Evolutionary conservation across 2,329 filamentous ascomycete species (phyloP).

Genomic region (Aspergillus luchuensis): DNA sequence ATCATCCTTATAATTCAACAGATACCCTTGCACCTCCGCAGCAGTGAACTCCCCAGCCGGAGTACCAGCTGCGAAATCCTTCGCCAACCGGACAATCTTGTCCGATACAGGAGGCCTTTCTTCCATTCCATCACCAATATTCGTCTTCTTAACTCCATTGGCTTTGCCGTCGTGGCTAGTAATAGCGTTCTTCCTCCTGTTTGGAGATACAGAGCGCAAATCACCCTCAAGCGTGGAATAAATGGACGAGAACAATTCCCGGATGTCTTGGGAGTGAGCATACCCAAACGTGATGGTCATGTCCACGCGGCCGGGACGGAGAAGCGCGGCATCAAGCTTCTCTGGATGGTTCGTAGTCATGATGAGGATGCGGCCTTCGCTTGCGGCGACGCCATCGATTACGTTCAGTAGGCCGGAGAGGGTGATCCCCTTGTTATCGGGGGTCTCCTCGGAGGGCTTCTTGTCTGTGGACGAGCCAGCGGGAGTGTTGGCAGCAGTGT

Average conservation of each 20-base stretch:
- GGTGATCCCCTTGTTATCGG: slow-evolving; percentile 53
- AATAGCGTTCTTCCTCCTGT: not conserved
- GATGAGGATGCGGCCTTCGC: slow-evolving; percentile 70
- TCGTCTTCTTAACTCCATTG: not conserved
- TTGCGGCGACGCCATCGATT: slow-evolving; percentile 69
- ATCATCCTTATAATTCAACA: slow-evolving; percentile 39
- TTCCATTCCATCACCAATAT: not conserved
- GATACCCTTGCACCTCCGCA: slow-evolving; percentile 46
- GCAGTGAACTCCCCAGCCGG: slow-evolving; percentile 41
- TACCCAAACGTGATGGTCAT: slow-evolving; percentile 61
- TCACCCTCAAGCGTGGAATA: slow-evolving; percentile 38
- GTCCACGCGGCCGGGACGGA: slow-evolving; percentile 69
- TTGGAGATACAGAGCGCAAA: slow-evolving; percentile 12
- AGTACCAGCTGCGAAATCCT: slow-evolving; percentile 35
- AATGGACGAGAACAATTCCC: slow-evolving; percentile 45
- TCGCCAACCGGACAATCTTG: slow-evolving; percentile 29
- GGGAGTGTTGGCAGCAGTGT: not conserved
- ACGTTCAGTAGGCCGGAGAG: slow-evolving; percentile 70
- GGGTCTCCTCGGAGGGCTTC: slow-evolving; percentile 19
- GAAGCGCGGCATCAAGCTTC: slow-evolving; percentile 64
- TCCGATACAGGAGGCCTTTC: not conserved
- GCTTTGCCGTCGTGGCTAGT: not conserved
- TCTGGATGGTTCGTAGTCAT: slow-evolving; percentile 73
- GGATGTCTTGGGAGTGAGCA: slow-evolving; percentile 38
- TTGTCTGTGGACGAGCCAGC: not conserved